Conservation (phyloP, 257 asterid genomes). For the Fraxinus quadrangulata region DNA sequence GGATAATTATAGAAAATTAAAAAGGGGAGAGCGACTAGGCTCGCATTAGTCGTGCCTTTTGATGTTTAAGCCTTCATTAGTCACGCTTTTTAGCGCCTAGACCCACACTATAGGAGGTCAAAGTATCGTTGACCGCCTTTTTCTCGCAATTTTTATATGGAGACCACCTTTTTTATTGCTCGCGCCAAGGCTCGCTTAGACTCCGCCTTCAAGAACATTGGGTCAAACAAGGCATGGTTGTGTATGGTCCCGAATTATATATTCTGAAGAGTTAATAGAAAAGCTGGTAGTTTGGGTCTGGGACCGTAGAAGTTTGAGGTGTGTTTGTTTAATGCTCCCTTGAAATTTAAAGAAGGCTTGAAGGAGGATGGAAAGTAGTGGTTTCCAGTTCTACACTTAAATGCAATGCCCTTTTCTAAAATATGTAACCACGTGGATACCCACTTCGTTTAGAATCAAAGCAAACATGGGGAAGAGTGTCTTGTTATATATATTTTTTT, state of each 20-base stretch:
- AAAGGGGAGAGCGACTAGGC: too few species aligned
- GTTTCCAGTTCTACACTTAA: slow-evolving; percentile 36
- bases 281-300: slow-evolving; percentile 21
- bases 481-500: too few species aligned
- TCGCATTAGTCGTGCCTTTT: too few species aligned
- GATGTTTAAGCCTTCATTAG: too few species aligned
- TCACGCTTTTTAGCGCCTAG: too few species aligned
- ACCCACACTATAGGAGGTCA: not conserved
- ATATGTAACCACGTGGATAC: too few species aligned
- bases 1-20: not conserved
- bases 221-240: slow-evolving; percentile 19
- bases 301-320: slow-evolving; percentile 11
- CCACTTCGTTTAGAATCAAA: not conserved
- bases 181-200: too few species aligned
- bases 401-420: slow-evolving; percentile 29
- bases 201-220: too few species aligned
- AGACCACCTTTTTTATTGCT: too few species aligned
- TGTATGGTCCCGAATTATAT: slow-evolving; percentile 28
- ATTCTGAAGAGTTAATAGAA: not conserved
- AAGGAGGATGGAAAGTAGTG: slow-evolving; percentile 38
- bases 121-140: too few species aligned
- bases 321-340: slow-evolving; percentile 19
- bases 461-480: too few species aligned
- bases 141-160: too few species aligned
- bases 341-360: slow-evolving; percentile 3